These are phyloP conservation scores for Wallacemonas rigidus DNA, from an alignment of 208 protist species.

Conservation along the genomic window DNA sequence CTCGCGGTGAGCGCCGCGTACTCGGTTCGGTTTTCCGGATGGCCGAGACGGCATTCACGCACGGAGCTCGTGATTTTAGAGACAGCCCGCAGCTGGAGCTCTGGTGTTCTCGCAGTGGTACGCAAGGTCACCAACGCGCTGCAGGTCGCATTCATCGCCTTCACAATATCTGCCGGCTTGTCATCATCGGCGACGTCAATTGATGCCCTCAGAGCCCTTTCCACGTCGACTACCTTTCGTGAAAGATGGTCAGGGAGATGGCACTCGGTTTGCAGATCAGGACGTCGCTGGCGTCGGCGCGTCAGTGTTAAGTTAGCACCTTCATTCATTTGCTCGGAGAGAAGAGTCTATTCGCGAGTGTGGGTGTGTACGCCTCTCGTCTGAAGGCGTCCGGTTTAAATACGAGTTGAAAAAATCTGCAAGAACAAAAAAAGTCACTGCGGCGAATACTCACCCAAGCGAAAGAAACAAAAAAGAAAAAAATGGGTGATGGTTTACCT, in stretches of 20 bases:
- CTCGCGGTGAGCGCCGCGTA: conserved; percentile 10
- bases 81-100: conserved; percentile 66
- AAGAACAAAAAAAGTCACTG: not conserved
- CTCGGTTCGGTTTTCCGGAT: conserved; percentile 11
- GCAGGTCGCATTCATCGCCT: conserved; percentile 33
- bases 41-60: conserved; percentile 36
- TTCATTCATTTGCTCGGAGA: not conserved
- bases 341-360: no score
- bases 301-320: conserved; percentile 25
- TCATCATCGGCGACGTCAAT: not conserved
- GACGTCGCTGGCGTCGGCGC: conserved; percentile 42
- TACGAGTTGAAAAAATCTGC: not conserved
- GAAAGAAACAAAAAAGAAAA: no score
- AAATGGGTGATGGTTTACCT: no score
- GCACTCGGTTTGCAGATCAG: conserved; percentile 41
- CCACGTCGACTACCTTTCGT: conserved; percentile 16
- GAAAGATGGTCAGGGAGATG: conserved; percentile 31
- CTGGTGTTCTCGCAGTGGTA: conserved; percentile 48
- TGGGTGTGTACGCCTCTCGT: no score
- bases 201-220: not conserved
- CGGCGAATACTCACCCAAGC: not conserved
- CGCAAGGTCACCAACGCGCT: conserved; percentile 49
- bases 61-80: conserved; percentile 64
- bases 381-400: no score
- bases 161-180: conserved; percentile 7